Percentiles rank a stretch among this genome's conserved stretches.
phyloP scores from a whole-genome alignment of 768 basidiomycete species.

The Tylopilus rubrobrunneus region DNA sequence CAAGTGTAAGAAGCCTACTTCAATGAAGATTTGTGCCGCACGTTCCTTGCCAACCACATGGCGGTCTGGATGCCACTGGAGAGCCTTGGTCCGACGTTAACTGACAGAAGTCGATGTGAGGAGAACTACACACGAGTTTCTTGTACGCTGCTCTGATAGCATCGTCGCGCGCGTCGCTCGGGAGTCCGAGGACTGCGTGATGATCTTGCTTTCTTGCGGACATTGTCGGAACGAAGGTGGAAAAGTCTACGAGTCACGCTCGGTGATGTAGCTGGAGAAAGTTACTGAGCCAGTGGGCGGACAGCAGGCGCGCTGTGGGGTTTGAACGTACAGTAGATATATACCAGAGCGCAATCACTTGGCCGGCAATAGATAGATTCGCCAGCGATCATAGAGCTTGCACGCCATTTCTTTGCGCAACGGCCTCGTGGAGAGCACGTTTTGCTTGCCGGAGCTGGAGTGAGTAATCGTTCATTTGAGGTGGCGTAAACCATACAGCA shows the following conservation, averaged over 20 bases:
- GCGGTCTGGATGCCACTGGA: constrained; percentile 69
- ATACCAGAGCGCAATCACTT: constrained; percentile 26
- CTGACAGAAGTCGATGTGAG: constrained; percentile 22
- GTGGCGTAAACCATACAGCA: constrained; percentile 15
- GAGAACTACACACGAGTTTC: constrained; percentile 44
- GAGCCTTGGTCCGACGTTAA: constrained; percentile 37
- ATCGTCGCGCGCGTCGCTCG: constrained; percentile 42
- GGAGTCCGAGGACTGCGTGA: constrained; percentile 45
- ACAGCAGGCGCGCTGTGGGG: constrained; percentile 4
- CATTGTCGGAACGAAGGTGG: constrained; percentile 24
- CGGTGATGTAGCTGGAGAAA: constrained; percentile 6
- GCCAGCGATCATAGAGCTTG: constrained; percentile 22
- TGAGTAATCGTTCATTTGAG: constrained; percentile 28
- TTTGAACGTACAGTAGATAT: constrained; percentile 20
- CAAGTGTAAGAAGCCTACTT: constrained; percentile 37
- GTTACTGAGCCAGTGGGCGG: constrained; percentile 6
- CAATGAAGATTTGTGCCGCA: constrained; percentile 53
- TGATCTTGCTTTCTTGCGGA: constrained; percentile 24
- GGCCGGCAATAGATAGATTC: constrained; percentile 19
- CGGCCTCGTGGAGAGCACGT: constrained; percentile 33
- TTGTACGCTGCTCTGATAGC: constrained; percentile 61
- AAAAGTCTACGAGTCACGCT: constrained; percentile 8
- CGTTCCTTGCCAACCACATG: constrained; percentile 48
- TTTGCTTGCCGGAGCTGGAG: constrained; percentile 27
- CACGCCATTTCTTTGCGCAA: constrained; percentile 15